Evolutionary conservation across 306 rosid genomes (phyloP).

Genomic region (Lupinus albus): DNA sequence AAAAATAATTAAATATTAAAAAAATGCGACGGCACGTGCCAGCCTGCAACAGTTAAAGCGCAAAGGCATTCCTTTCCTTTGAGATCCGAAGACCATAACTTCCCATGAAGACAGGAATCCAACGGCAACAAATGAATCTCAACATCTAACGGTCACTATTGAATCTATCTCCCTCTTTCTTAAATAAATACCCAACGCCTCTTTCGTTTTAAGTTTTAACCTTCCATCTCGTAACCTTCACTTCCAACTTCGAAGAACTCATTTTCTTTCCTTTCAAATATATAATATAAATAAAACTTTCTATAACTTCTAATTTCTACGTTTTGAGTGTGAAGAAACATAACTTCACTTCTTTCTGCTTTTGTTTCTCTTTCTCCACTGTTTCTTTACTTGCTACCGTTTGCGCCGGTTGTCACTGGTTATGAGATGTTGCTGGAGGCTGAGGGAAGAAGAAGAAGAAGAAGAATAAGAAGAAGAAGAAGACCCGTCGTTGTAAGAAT

Average conservation of each 20-base stretch:
- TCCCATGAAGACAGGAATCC: slow-evolving; percentile 48
- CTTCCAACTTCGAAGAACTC: slow-evolving; percentile 34
- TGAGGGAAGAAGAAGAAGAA: slow-evolving; percentile 9
- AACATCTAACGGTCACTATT: slow-evolving; percentile 36
- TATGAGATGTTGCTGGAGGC: slow-evolving; percentile 62
- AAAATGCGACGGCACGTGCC: too few relatives aligned
- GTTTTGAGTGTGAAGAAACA: not conserved
- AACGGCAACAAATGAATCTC: slow-evolving; percentile 22
- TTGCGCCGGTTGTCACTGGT: not conserved
- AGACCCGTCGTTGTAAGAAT: slow-evolving; percentile 45
- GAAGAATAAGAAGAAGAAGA: slow-evolving; percentile 16
- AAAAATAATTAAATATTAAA: too few relatives aligned
- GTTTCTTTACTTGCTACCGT: not conserved
- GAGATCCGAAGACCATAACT: slow-evolving; percentile 61
- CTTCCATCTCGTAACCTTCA: slow-evolving; percentile 22
- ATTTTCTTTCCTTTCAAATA: not conserved
- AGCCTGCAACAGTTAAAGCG: too few relatives aligned
- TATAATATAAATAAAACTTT: slow-evolving; percentile 13
- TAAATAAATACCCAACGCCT: slow-evolving; percentile 46
- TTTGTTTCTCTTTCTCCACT: not conserved
- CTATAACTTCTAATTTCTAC: not conserved
- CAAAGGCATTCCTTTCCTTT: slow-evolving; percentile 28
- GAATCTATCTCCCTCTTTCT: slow-evolving; percentile 46
- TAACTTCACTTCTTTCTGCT: not conserved
- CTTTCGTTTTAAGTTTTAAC: slow-evolving; percentile 26